A percentile compares a stretch with the other conserved stretches of the same genome.
phyloP scores from a whole-genome alignment of 306 rosid genomes.

The Astragalus membranaceus region DNA sequence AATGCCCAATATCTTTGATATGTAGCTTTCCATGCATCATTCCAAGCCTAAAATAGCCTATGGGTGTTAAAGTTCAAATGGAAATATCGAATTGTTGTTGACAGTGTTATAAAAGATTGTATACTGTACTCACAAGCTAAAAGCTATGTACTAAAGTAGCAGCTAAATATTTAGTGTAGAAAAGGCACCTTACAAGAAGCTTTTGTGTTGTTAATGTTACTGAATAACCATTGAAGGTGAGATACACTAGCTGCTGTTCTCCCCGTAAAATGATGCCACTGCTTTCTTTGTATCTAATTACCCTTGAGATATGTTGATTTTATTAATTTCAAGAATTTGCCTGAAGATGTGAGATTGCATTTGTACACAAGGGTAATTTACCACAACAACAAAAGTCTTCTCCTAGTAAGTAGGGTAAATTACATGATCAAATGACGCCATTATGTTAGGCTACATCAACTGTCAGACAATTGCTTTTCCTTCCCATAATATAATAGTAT shows the following conservation, averaged over 20 bases:
- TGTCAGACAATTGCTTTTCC: background rate
- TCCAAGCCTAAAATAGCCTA: conserved; percentile 55
- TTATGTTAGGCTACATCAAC: background rate
- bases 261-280: conserved; percentile 76
- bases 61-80: background rate
- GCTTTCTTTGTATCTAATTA: conserved; percentile 43
- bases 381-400: background rate
- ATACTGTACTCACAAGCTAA: background rate
- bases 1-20: conserved; percentile 88
- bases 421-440: background rate
- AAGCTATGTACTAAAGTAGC: background rate
- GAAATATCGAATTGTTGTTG: background rate
- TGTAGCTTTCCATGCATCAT: conserved; percentile 67
- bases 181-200: conserved; percentile 57
- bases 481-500: background rate
- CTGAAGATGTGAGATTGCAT: background rate
- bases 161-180: background rate
- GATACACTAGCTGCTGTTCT: conserved; percentile 73
- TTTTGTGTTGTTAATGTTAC: conserved; percentile 42
- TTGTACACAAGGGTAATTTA: background rate
- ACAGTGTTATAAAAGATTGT: background rate
- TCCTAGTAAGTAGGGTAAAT: background rate
- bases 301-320: background rate
- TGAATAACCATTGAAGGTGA: conserved; percentile 70
- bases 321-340: background rate